These are phyloP conservation scores for Cornus suecica DNA, from an alignment of 148 eudicot genomes.

Conservation along the genomic window DNA sequence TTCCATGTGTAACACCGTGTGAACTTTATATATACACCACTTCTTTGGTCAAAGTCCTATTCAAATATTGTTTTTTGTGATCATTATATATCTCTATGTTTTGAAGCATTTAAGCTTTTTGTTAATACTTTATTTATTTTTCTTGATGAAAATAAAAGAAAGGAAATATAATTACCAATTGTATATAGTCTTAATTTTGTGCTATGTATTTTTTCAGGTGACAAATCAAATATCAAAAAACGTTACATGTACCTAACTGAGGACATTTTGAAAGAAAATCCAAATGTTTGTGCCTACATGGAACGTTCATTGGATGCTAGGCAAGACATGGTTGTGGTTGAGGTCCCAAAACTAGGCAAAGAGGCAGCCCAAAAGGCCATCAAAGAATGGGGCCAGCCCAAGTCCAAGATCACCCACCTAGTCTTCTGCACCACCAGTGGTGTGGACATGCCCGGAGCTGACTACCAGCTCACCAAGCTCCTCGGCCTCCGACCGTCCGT, in stretches of 20 bases:
- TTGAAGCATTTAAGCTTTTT: too few species aligned
- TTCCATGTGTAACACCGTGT: too few species aligned
- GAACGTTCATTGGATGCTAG: constrained; percentile 23
- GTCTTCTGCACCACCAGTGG: constrained; percentile 30
- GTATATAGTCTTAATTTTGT: too few species aligned
- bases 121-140: too few species aligned
- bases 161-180: too few species aligned
- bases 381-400: constrained; percentile 27
- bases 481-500: constrained; percentile 26
- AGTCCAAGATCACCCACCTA: constrained; percentile 29
- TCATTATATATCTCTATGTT: too few species aligned
- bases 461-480: constrained; percentile 31
- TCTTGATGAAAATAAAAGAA: too few species aligned
- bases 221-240: constrained; percentile 25
- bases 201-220: constrained; percentile 13
- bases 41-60: too few species aligned
- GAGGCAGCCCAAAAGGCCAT: constrained; percentile 22
- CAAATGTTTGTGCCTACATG: constrained; percentile 17
- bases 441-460: constrained; percentile 31
- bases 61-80: too few species aligned
- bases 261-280: constrained; percentile 25
- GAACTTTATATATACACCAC: too few species aligned
- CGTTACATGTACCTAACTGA: constrained; percentile 26
- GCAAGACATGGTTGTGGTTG: constrained; percentile 27
- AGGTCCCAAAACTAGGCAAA: constrained; percentile 23